Evolutionary conservation across 495 filamentous ascomycete genomes (phyloP), one percentile per base, ranked within the genome.

Genomic region (Aspergillus sparsus): DNA sequence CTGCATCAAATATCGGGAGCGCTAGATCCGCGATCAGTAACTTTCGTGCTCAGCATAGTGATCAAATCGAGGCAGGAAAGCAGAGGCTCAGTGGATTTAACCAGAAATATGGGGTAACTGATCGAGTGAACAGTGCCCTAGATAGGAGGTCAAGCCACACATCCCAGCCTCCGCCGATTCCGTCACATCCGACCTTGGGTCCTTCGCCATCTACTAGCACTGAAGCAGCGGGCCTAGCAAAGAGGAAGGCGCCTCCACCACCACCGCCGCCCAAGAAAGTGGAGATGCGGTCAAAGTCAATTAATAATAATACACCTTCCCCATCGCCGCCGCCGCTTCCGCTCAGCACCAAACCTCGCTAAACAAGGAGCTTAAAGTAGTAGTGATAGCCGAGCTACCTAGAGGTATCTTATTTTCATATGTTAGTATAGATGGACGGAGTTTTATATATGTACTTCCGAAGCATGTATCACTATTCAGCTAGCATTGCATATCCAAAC

Each of bases 41-140:
- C 63, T 91, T 93, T 66, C 86, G 88, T 18, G 85, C 90, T 55
- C 68, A 62, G 18, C 88, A 92, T 69, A 85, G 85, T 6, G 88
- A 87, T 31, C 86, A 92, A 67, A 85, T 92, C 7, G 81, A 86
- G 3, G 74, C 83, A 7, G 90, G 89, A 0, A 78, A 82, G 69
- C 76, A 82, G 66, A 80, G 79, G n/a, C 83, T 85, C 12, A 81
- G 80, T 49, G 79, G 76, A 1, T 52, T 89, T 62, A 64, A 67
- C 66, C 55, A 67, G 27, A 67, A 62, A 36, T 67, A 62, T 18
- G 66, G 66, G 32, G 61, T 68, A 18, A 55, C 34, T 9, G 32
- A 61, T n/a, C 75, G 76, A 3, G 61, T 76, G 16, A 73, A 72
- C 56, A 68, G 58, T 3, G 75, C 72, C 57, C 63, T 78, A 8